These are phyloP conservation scores for Zalerion maritima DNA, from an alignment of 495 filamentous ascomycete species.

Conservation along the genomic window DNA sequence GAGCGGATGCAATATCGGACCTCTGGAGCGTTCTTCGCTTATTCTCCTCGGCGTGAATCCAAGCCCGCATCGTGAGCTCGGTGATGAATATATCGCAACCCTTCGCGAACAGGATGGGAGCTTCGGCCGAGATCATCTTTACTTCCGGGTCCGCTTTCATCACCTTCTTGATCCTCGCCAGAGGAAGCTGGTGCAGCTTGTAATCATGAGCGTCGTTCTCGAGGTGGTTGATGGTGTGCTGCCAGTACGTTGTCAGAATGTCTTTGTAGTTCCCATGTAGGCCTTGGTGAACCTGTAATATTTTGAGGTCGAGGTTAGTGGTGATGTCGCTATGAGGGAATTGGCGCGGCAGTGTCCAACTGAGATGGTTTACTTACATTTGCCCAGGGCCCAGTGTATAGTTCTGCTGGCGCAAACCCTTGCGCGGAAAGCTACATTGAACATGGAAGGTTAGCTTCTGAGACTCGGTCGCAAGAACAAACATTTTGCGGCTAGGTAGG, in stretches of 20 bases:
- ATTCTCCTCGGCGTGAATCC: constrained; percentile 99
- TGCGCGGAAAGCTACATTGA: constrained; percentile 47
- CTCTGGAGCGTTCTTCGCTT: constrained; percentile 91
- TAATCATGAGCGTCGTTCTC: constrained; percentile 95
- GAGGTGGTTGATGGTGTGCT: constrained; percentile 87
- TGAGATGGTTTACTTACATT: constrained; percentile 51
- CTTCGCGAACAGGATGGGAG: constrained; percentile 94
- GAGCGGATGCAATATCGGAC: constrained; percentile 86
- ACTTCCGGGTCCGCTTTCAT: constrained; percentile 99
- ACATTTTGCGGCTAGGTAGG: constrained; percentile 4
- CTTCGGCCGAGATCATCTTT: constrained; percentile 98
- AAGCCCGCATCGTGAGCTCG: constrained; percentile 97
- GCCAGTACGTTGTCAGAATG: constrained; percentile 97
- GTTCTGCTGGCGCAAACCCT: constrained; percentile 72
- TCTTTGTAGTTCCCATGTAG: constrained; percentile 86
- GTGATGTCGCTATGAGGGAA: constrained; percentile 5
- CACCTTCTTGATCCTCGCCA: constrained; percentile 97
- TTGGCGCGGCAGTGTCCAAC: constrained; percentile 4
- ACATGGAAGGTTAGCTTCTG: constrained; percentile 5
- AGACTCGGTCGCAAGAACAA: constrained; percentile 3
- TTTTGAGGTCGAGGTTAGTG: constrained; percentile 10
- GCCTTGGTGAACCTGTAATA: constrained; percentile 74
- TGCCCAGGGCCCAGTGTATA: constrained; percentile 88
- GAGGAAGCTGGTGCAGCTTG: constrained; percentile 87
- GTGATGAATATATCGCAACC: constrained; percentile 99